Percentiles rank a stretch among this genome's conserved stretches.
Conservation (phyloP, 129 eudicot species). For the Arctium minus region DNA sequence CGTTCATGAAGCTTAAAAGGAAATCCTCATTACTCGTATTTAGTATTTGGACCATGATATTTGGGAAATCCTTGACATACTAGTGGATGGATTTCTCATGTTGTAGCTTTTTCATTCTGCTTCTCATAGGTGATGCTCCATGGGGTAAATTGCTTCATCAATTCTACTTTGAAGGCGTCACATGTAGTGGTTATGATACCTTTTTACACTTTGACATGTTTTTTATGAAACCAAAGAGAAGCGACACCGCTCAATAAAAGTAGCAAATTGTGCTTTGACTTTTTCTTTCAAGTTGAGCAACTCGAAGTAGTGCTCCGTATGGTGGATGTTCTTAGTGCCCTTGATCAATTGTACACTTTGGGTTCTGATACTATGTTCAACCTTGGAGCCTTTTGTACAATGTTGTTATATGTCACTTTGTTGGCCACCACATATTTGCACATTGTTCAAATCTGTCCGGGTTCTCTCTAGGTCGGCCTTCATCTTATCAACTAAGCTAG, state of each 20-base stretch:
- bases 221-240: neutral
- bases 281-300: neutral
- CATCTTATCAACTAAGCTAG: too few relatives aligned
- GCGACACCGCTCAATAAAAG: neutral
- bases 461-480: neutral
- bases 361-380: neutral
- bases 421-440: neutral
- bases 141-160: neutral
- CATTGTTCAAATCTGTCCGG: neutral
- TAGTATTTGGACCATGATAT: neutral
- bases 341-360: neutral
- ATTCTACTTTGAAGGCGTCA: neutral
- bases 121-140: neutral
- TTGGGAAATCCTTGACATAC: neutral
- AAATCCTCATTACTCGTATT: neutral
- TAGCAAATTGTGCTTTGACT: neutral
- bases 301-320: neutral
- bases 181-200: neutral
- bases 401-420: neutral
- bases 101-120: neutral
- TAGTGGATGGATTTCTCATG: neutral
- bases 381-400: neutral
- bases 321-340: neutral
- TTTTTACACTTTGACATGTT: neutral
- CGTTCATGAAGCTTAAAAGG: neutral